Evolutionary conservation across 306 rosid genomes (phyloP).

Genomic region (Arachis hypogaea): DNA sequence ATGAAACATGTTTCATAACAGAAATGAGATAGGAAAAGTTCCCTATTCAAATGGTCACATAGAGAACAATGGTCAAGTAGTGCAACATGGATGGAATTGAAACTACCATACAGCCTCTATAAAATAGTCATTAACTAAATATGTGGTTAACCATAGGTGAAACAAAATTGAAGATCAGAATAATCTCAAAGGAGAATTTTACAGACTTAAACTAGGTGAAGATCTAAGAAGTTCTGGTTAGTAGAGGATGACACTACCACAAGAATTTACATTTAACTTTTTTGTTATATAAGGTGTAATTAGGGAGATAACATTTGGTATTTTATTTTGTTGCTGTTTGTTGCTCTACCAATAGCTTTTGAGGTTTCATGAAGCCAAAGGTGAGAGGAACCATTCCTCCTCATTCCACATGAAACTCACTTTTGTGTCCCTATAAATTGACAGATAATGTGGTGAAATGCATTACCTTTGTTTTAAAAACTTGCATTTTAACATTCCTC

Average conservation of each 20-base stretch:
- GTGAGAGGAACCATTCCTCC: background rate
- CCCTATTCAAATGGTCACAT: background rate
- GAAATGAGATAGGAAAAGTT: background rate
- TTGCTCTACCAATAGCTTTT: no score
- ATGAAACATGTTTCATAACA: background rate
- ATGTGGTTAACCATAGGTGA: background rate
- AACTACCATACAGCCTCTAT: background rate
- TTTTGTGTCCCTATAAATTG: background rate
- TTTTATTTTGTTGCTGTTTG: no score
- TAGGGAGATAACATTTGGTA: no score
- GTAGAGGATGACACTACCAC: background rate
- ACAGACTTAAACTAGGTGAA: background rate
- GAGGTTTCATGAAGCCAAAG: background rate
- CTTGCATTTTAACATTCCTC: background rate
- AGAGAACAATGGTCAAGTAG: background rate
- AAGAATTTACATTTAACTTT: slow-evolving; percentile 12
- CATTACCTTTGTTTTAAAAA: slow-evolving; percentile 1
- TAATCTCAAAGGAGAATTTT: background rate
- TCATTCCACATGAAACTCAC: background rate
- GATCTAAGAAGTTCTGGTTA: background rate
- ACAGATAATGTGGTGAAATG: background rate
- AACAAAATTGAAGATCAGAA: background rate
- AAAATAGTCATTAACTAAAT: background rate
- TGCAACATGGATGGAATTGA: background rate
- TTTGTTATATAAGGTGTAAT: background rate